Evolutionary conservation across 2,329 filamentous ascomycete genomes (phyloP), one percentile per base, ranked within the genome.

Genomic region (Phyllosticta paracitricarpa): DNA sequence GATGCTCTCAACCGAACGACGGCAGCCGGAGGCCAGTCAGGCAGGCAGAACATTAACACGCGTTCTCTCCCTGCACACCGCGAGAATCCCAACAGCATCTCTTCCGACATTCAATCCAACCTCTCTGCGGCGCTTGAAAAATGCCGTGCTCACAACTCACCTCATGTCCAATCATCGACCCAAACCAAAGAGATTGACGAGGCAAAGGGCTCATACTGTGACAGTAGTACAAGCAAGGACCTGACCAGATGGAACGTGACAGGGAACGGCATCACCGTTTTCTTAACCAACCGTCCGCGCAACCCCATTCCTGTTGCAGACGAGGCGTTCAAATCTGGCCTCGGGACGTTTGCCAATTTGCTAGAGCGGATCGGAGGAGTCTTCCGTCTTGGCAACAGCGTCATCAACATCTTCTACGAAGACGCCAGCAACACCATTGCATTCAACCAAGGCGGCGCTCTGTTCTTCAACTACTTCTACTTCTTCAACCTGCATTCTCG

Each of bases 381-480:
- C 53, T 53, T 62, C 57, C 28, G 35, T n/a, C 33, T 61, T 10
- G 51, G 53, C 35, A 40, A 84, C 61, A 81, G 86, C 0, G 76
- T 88, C 0, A 76, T 81, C 54, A 81, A 86, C 66, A 79, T 88
- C 58, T 84, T 77, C 65, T 73, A 78, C 10, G 79, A 79, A 1
- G 81, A 78, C 63, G 67, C 73, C 28, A 77, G 74, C 64, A 69
- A 74, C 10, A 67, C 68, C 1, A 79, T 99, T 64, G 94, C 93
- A 0, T 99, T 99, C 80, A 99, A 99, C 72, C 83, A 84, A 8
- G 84, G 82, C 51, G 92, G 93, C 48, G 90, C 88, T 68, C 83
- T 99, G 30, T 99, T 97, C 77, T 97, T 91, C 79, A 99, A 99
- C 70, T 82, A 96, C 65, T 82, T 89, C 19, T 96, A 90, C 78